phyloP scores from a whole-genome alignment of 768 basidiomycete species.

The Gyrodon lividus region DNA sequence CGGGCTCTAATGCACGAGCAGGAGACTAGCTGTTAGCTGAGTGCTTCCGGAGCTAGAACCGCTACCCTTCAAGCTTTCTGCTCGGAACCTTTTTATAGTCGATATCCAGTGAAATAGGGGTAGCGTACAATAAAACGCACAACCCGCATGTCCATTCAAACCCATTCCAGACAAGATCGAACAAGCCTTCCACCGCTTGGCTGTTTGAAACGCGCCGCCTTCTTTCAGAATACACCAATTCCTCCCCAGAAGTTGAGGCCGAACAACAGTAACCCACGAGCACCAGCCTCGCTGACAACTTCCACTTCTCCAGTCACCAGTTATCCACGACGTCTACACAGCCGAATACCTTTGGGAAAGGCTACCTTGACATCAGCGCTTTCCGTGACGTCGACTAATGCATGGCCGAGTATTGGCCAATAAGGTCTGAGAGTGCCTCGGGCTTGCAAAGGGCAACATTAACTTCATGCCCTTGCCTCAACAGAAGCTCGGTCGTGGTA shows the following conservation, averaged over 20 bases:
- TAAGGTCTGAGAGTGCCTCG: constrained; percentile 15
- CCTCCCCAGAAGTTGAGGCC: constrained; percentile 34
- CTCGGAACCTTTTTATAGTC: too few relatives aligned
- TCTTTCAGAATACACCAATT: too few relatives aligned
- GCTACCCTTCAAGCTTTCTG: too few relatives aligned
- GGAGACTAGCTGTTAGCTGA: too few relatives aligned
- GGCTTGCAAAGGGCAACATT: constrained; percentile 42
- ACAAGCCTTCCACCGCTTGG: constrained; percentile 28
- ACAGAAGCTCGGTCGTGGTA: constrained; percentile 28
- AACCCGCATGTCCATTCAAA: not conserved
- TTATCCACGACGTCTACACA: constrained; percentile 32
- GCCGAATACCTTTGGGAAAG: constrained; percentile 25
- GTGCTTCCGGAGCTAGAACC: constrained; percentile 27
- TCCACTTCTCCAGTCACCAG: constrained; percentile 29
- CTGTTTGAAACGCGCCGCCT: constrained; percentile 29
- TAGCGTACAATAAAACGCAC: constrained; percentile 12
- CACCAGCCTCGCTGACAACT: constrained; percentile 26
- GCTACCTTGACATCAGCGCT: constrained; percentile 18
- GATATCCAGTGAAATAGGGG: not conserved
- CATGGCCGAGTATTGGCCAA: constrained; percentile 4
- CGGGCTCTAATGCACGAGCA: constrained; percentile 23
- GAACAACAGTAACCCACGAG: constrained; percentile 33
- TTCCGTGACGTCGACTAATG: constrained; percentile 26
- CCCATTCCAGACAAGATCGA: constrained; percentile 26
- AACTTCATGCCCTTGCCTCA: constrained; percentile 34